phyloP scores from a whole-genome alignment of 139 green algal genomes.

The Chlamydomonas urium region DNA sequence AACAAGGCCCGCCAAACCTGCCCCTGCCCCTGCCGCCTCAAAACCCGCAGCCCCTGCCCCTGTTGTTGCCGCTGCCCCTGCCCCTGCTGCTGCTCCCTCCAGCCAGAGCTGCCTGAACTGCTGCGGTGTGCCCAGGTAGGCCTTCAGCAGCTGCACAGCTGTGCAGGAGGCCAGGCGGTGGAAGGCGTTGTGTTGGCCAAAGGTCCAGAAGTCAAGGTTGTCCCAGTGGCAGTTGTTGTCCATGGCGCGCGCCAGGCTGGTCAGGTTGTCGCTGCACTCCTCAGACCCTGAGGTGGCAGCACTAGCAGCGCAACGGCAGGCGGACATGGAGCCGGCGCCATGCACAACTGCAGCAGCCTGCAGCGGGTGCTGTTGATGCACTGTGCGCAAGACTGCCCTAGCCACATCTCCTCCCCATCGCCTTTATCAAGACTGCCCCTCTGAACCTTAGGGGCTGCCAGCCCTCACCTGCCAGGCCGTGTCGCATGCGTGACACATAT shows the following conservation, averaged over 20 bases:
- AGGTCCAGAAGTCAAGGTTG: constrained; percentile 15
- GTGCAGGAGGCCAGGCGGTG: background rate
- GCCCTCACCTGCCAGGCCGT: background rate
- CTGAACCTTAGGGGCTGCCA: background rate
- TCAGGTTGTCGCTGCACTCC: background rate
- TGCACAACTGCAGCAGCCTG: background rate
- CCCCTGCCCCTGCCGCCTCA: background rate
- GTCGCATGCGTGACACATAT: background rate
- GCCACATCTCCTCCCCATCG: background rate
- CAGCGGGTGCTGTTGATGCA: background rate
- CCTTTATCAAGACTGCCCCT: background rate
- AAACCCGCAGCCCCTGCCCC: too few species aligned
- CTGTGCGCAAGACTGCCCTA: background rate
- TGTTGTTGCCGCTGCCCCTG: too few species aligned
- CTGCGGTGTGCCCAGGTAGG: background rate
- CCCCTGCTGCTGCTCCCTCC: background rate
- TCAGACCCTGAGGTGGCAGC: constrained; percentile 2
- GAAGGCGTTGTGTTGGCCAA: background rate
- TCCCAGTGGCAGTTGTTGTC: constrained; percentile 10
- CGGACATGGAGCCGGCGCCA: background rate
- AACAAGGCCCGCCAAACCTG: background rate
- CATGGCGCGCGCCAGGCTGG: background rate
- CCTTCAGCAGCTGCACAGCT: background rate
- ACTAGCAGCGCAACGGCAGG: too few species aligned
- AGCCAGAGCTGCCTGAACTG: background rate